Percentiles rank a stretch among this genome's conserved stretches.
These are phyloP conservation scores for Funneliformis caledonium DNA, from an alignment of 371 early-diverging fungal species.

Conservation along the genomic window DNA sequence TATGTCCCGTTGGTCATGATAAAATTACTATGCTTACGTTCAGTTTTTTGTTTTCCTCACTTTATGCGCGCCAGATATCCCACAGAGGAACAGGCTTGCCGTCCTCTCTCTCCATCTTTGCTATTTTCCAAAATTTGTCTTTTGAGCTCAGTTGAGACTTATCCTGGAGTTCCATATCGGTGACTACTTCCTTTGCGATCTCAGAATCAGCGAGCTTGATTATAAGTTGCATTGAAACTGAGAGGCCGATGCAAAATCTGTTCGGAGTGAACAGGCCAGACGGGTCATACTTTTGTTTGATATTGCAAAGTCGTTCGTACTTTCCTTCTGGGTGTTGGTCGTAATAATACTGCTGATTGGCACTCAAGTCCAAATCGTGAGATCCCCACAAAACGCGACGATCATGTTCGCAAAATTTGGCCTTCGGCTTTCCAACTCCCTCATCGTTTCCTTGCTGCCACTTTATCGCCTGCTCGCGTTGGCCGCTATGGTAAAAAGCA, in stretches of 20 bases:
- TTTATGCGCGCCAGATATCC: slow-evolving; percentile 27
- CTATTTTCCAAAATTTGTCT: slow-evolving; percentile 28
- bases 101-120: neutral
- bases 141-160: slow-evolving; percentile 2
- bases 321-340: slow-evolving; percentile 24
- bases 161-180: neutral
- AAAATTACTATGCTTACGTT: neutral
- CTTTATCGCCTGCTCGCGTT: slow-evolving; percentile 20
- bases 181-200: neutral
- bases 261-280: slow-evolving; percentile 45
- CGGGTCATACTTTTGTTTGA: slow-evolving; percentile 42
- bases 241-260: slow-evolving; percentile 44
- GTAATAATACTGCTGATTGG: slow-evolving; percentile 36
- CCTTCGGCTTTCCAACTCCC: slow-evolving; percentile 33
- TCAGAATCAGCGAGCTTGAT: slow-evolving; percentile 20
- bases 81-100: slow-evolving; percentile 30
- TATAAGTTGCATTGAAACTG: neutral
- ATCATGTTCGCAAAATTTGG: slow-evolving; percentile 40
- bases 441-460: slow-evolving; percentile 20
- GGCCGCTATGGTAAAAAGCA: slow-evolving; percentile 38
- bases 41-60: neutral
- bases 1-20: neutral
- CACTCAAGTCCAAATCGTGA: slow-evolving; percentile 43
- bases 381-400: slow-evolving; percentile 48
- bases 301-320: slow-evolving; percentile 37